These are phyloP conservation scores for Pseudogymnoascus sp. DNA, from an alignment of 2,329 filamentous ascomycete genomes.

Conservation along the genomic window DNA sequence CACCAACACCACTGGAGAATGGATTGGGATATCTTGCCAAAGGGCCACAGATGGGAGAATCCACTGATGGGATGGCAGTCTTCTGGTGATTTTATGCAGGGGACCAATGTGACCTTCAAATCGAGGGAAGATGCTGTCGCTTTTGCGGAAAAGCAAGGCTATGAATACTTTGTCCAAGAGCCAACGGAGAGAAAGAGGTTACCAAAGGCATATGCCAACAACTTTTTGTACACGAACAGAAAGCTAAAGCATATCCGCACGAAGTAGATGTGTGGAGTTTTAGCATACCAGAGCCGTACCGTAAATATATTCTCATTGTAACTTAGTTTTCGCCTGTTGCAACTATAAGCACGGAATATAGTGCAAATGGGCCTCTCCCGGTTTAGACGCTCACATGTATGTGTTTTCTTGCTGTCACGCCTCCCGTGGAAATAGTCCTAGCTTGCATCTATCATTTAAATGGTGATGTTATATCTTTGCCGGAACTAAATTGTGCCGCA, in stretches of 20 bases:
- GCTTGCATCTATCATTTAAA: background rate
- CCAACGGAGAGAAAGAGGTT: conserved; percentile 79
- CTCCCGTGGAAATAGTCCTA: background rate
- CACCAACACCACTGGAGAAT: conserved; percentile 83
- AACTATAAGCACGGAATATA: background rate
- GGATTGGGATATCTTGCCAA: conserved; percentile 93
- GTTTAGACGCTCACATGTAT: background rate
- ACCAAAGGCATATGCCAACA: conserved; percentile 94
- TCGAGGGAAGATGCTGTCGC: conserved; percentile 87
- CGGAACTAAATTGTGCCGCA: background rate
- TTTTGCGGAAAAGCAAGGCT: conserved; percentile 97
- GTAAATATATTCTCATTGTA: conserved; percentile 7
- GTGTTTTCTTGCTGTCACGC: background rate
- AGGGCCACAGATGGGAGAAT: conserved; percentile 98
- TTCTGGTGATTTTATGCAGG: conserved; percentile 89
- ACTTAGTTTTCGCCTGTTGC: background rate
- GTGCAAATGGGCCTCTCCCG: background rate
- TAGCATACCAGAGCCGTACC: background rate
- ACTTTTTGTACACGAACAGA: conserved; percentile 78
- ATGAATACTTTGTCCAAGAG: conserved; percentile 98
- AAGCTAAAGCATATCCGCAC: conserved; percentile 84
- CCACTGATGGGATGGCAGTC: conserved; percentile 98
- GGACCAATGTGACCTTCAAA: conserved; percentile 83
- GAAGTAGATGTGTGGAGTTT: conserved; percentile 47
- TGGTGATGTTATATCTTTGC: background rate